Base-by-base conservation (phyloP, 495 filamentous ascomycete genomes). In the Hypoxylon lienhwacheense region DNA sequence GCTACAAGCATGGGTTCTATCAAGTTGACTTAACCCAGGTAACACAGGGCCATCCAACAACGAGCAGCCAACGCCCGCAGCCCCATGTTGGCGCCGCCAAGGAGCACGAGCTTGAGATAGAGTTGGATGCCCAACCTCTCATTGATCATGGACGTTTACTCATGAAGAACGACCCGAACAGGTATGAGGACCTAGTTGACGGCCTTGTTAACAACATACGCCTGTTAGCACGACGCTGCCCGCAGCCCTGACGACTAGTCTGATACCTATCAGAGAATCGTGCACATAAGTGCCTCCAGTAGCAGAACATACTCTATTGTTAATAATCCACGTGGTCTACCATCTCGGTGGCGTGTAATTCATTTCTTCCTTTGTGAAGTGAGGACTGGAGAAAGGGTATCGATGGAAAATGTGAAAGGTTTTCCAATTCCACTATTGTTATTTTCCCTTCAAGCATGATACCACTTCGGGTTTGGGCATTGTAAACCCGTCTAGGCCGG, bases 1-100 rank as follows among this genome's bases (percentile, higher is more conserved):
- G 87, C 66, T 97, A 97, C 73, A 81, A 77, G 14, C 92, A 96
- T 66, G 72, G 86, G 35, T 82, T 77, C 15, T 96, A 93, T 66
- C 89, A 91, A 60, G 77, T 97, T 59, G 91, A 97, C 73, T 69
- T 97, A 28, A 97, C 91, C 0, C 90, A 95, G 65, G 91, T 97
- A 8, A 86, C 82, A 7, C 59, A 65, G 35, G 55, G 58, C 5
- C 47, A 43, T 1, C 47, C 76, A 69, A 59, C 71, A 67, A 26
- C 49, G 6, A 40, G 44, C 31, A 22, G 42, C 1, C 53, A 41
- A 15, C 25, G 22, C 3, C 28, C 55, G 7, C 55, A 61, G 15
- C 55, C 55, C 7, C 55, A 57, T 29, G 8, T 26, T 0, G 51
- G 52, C 5, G 19, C 51, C 5, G 24, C 86, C 7, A 92, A 91